Conservation (phyloP, 352 stramenopile species). For the Pythium grandisporangium region DNA sequence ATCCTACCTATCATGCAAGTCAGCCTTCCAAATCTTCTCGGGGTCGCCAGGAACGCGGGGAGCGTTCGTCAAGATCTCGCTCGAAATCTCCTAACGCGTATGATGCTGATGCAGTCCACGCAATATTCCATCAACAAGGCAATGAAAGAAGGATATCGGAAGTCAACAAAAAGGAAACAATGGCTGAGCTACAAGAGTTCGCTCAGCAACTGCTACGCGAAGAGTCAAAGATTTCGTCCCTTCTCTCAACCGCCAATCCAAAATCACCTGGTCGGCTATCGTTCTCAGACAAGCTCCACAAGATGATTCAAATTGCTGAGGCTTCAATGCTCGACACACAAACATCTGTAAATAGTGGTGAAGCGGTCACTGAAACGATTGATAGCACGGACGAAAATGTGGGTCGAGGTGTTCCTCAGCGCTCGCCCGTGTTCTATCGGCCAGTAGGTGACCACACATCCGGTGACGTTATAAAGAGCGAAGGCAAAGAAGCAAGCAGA, state of each 20-base stretch:
- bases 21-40: no score
- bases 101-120: no score
- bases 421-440: no score
- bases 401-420: conserved; percentile 1
- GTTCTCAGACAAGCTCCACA: conserved; percentile 69
- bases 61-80: no score
- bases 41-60: no score
- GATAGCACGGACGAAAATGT: neutral
- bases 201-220: conserved; percentile 48
- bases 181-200: conserved; percentile 50
- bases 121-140: no score
- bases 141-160: no score
- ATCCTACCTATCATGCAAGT: no score
- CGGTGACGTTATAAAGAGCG: neutral
- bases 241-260: conserved; percentile 29
- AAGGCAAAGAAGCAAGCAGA: conserved; percentile 6
- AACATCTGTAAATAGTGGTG: neutral
- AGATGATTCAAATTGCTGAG: conserved; percentile 75
- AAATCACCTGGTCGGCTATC: conserved; percentile 54
- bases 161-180: no score
- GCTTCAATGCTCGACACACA: conserved; percentile 48
- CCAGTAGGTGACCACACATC: no score
- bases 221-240: conserved; percentile 36
- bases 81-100: no score
- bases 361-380: neutral